Evolutionary conservation across 2,329 filamentous ascomycete species (phyloP), one percentile per base, ranked within the genome.

Genomic region (Epichloe festucae): DNA sequence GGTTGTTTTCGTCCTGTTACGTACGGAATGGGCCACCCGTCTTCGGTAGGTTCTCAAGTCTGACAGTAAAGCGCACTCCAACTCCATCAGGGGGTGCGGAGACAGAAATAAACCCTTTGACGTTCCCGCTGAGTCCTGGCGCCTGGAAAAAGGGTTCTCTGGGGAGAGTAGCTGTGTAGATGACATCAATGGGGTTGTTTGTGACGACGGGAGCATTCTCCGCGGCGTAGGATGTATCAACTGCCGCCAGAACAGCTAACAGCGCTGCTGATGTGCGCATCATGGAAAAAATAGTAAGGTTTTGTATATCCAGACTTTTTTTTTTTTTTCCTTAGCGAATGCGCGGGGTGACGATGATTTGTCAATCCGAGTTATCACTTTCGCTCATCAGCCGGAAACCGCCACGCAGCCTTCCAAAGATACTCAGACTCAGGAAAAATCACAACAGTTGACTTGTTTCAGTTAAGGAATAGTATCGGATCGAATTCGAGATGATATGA

Each of bases 11-110:
- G 12, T 41, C 11, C 23, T 34, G 31, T 15, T 40, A 72, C 77
- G 59, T 69, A 84, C 81, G 60, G 68, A 84, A 84, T n/a, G 80
- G 78, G 1, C 79, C 78, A 45, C 74, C 73, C 53, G 70, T 68
- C 12, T 71, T 69, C 49, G 82, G 81, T 11, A 85, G 68, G 60
- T 81, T 81, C 52, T 70, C 73, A 59, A 85, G 76, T 39, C 70
- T 66, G 57, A 82, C 72, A 50, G 70, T 67, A 63, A 81, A 78
- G 50, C 70, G 64, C 49, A 84, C 74, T 40, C 81, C 81, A 23
- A 72, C 67, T 45, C 78, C 78, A 53, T 74, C 69, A 0, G 70
- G 63, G 38, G 67, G 67, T 40, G 74, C 68, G 38, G 65, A 67
- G 40, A 71, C 76, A n/a, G 66, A 67, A 58, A 85, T 66, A 38